Evolutionary conservation across 2,329 filamentous ascomycete species (phyloP).

Genomic region (Triangularia verruculosa): DNA sequence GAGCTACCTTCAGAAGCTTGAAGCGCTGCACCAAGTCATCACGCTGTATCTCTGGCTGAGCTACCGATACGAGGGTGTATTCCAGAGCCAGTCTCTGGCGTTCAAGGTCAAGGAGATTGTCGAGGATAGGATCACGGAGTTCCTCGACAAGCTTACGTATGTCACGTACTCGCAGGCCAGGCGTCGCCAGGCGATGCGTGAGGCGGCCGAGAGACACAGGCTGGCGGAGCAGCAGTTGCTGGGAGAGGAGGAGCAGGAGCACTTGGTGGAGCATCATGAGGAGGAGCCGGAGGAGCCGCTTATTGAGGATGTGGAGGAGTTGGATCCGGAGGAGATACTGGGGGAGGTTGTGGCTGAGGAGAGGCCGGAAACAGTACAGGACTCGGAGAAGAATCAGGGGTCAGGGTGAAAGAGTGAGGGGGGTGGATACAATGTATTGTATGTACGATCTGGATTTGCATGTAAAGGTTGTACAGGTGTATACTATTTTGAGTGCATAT

Average conservation of each 20-base stretch:
- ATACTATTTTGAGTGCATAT: neutral
- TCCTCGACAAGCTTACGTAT: constrained; percentile 56
- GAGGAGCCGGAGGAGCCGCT: constrained; percentile 38
- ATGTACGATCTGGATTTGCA: constrained; percentile 1
- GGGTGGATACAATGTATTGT: neutral
- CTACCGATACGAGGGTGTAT: constrained; percentile 80
- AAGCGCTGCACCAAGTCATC: constrained; percentile 75
- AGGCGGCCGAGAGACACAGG: constrained; percentile 20
- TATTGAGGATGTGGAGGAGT: constrained; percentile 27
- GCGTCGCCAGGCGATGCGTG: constrained; percentile 31
- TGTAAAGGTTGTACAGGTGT: neutral
- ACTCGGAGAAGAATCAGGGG: neutral
- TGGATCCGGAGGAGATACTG: constrained; percentile 1
- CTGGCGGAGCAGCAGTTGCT: constrained; percentile 25
- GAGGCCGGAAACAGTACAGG: neutral
- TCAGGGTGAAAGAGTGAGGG: neutral
- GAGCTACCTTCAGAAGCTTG: constrained; percentile 64
- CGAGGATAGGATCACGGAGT: constrained; percentile 69
- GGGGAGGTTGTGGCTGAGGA: neutral
- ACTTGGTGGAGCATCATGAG: constrained; percentile 17
- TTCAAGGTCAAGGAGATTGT: constrained; percentile 75
- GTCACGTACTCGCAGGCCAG: constrained; percentile 35
- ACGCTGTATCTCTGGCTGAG: constrained; percentile 91
- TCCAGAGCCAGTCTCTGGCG: constrained; percentile 70
- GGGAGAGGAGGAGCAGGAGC: constrained; percentile 21